Percentiles rank a stretch among this genome's conserved stretches.
phyloP scores from a whole-genome alignment of 2,329 filamentous ascomycete genomes.

The Myriosclerotinia scirpicola region DNA sequence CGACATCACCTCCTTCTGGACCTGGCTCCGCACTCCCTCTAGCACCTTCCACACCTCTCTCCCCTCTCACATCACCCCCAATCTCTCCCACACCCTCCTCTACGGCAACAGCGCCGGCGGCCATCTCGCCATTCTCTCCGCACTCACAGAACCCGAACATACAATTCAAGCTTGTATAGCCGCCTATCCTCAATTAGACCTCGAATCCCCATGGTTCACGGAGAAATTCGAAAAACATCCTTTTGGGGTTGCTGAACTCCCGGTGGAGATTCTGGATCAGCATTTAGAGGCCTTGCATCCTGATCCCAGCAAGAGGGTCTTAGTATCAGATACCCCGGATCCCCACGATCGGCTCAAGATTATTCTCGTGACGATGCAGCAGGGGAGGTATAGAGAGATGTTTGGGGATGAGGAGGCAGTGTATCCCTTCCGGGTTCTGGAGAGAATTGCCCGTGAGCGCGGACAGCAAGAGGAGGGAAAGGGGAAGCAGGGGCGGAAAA shows the following conservation, averaged over 20 bases:
- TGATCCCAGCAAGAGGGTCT: neutral
- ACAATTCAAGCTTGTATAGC: neutral
- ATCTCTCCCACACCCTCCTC: conserved; percentile 9
- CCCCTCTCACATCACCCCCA: neutral
- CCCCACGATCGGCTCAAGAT: neutral
- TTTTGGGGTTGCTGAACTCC: neutral
- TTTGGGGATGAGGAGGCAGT: neutral
- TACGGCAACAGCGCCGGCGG: conserved; percentile 7
- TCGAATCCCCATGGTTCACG: neutral
- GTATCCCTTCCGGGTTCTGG: neutral
- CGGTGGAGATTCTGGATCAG: too few relatives aligned
- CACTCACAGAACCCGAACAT: neutral
- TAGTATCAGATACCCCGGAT: neutral
- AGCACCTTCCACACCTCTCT: conserved; percentile 22
- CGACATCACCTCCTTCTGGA: conserved; percentile 50
- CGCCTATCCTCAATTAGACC: conserved; percentile 1
- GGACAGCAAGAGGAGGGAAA: too few relatives aligned
- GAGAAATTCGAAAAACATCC: neutral
- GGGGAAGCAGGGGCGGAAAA: neutral
- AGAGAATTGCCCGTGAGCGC: too few relatives aligned
- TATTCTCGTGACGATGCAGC: neutral
- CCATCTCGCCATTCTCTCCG: neutral
- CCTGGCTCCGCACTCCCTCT: conserved; percentile 43
- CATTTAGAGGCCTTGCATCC: too few relatives aligned
- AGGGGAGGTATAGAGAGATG: neutral